Evolutionary conservation across 371 early-diverging fungal genomes (phyloP).

Genomic region (Capillidium rhysosporum): DNA sequence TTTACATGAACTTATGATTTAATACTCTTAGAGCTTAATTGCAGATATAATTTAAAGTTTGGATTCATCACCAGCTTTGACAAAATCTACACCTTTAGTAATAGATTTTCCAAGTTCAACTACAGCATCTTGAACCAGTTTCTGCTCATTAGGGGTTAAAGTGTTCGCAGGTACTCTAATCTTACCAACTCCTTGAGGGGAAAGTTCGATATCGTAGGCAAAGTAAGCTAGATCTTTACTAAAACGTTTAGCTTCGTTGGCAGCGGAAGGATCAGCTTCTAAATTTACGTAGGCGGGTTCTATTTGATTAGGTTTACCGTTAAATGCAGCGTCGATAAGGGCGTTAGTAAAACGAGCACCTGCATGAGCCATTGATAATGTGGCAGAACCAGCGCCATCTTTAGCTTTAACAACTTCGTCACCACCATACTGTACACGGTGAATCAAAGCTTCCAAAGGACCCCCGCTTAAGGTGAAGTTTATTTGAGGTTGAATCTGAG

Average conservation of each 20-base stretch:
- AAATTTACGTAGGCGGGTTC: conserved; percentile 61
- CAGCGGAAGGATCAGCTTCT: conserved; percentile 22
- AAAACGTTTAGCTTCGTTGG: conserved; percentile 6
- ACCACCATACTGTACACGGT: conserved; percentile 85
- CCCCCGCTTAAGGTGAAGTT: conserved; percentile 25
- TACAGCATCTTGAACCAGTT: conserved; percentile 39
- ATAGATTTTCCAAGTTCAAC: conserved; percentile 68
- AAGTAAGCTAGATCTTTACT: conserved; percentile 47
- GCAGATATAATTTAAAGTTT: neutral
- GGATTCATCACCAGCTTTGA: conserved; percentile 10
- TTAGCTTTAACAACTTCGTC: conserved; percentile 93
- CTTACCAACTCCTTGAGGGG: conserved; percentile 43
- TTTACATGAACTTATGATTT: no score
- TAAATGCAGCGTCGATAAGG: conserved; percentile 43
- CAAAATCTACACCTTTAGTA: conserved; percentile 32
- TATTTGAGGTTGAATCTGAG: conserved; percentile 25
- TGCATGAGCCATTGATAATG: conserved; percentile 80
- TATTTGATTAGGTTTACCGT: conserved; percentile 33
- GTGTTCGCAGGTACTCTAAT: conserved; percentile 40
- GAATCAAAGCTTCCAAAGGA: conserved; percentile 49
- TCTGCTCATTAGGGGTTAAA: conserved; percentile 43
- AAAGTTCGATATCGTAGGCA: conserved; percentile 57
- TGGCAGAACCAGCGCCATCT: conserved; percentile 61
- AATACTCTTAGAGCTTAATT: neutral
- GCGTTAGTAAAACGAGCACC: conserved; percentile 66